These are phyloP conservation scores for Aspergillus leporis DNA, from an alignment of 495 filamentous ascomycete species.

Conservation along the genomic window DNA sequence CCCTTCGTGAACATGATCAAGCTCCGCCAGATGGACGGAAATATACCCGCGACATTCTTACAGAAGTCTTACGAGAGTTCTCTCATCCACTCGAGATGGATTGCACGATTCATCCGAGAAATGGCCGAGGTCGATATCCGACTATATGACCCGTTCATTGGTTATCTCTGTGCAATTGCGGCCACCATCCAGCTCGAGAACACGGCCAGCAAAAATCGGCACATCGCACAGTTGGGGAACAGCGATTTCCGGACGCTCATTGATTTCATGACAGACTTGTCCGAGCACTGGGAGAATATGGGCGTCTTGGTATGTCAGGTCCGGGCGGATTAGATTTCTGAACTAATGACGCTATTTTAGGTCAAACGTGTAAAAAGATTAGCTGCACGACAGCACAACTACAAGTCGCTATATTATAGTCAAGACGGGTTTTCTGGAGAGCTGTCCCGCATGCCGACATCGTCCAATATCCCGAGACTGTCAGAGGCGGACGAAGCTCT, in stretches of 20 bases:
- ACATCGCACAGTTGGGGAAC: slow-evolving; percentile 27
- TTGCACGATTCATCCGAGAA: slow-evolving; percentile 29
- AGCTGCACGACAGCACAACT: slow-evolving; percentile 25
- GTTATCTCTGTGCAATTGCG: slow-evolving; percentile 32
- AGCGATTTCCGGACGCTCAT: slow-evolving; percentile 28
- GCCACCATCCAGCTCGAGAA: slow-evolving; percentile 33
- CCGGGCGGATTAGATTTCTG: too few relatives aligned
- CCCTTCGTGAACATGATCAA: slow-evolving; percentile 35
- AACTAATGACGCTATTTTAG: slow-evolving; percentile 12
- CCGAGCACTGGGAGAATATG: slow-evolving; percentile 27
- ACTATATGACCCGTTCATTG: slow-evolving; percentile 29
- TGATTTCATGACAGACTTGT: slow-evolving; percentile 26
- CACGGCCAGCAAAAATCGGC: slow-evolving; percentile 27
- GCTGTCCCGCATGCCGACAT: slow-evolving; percentile 29
- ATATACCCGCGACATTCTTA: slow-evolving; percentile 30
- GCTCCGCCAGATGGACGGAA: slow-evolving; percentile 28
- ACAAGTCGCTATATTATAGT: slow-evolving; percentile 32
- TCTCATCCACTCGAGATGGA: slow-evolving; percentile 33
- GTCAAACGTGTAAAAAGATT: slow-evolving; percentile 25
- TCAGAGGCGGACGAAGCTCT: slow-evolving; percentile 27
- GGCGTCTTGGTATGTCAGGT: slow-evolving; percentile 20
- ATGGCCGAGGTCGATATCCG: slow-evolving; percentile 25
- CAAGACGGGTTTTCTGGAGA: slow-evolving; percentile 29
- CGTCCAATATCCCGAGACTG: slow-evolving; percentile 30
- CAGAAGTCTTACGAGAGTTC: slow-evolving; percentile 36